These are phyloP conservation scores for Tulasnella sp. DNA, from an alignment of 768 basidiomycete species.

Conservation along the genomic window DNA sequence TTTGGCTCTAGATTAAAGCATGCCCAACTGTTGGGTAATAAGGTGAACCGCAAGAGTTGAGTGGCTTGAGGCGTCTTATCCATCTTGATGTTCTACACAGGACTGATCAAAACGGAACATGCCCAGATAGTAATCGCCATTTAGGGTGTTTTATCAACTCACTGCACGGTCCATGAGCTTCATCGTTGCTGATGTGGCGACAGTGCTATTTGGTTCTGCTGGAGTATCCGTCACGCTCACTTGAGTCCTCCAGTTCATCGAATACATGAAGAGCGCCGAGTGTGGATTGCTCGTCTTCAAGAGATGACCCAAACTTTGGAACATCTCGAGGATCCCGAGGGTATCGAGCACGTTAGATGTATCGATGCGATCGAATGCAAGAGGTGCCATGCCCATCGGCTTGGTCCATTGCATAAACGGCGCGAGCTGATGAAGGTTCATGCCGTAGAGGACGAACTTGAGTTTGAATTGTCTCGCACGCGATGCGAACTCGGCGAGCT, in stretches of 20 bases:
- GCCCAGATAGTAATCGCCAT: too few relatives aligned
- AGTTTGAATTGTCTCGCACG: constrained; percentile 30
- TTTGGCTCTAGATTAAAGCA: too few relatives aligned
- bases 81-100: too few relatives aligned
- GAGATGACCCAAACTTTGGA: constrained; percentile 32
- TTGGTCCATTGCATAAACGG: constrained; percentile 34
- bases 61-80: too few relatives aligned
- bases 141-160: too few relatives aligned
- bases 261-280: constrained; percentile 34
- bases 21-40: too few relatives aligned
- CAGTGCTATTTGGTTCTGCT: too few relatives aligned
- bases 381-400: constrained; percentile 16
- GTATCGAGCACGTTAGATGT: constrained; percentile 39
- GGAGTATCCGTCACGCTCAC: too few relatives aligned
- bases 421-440: constrained; percentile 28
- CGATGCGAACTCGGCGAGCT: constrained; percentile 30
- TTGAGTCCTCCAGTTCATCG: constrained; percentile 37
- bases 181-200: too few relatives aligned
- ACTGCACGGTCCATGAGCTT: too few relatives aligned
- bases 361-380: constrained; percentile 37
- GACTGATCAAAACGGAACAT: too few relatives aligned
- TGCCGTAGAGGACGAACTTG: constrained; percentile 27
- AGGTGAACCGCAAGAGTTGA: too few relatives aligned
- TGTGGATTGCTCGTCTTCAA: constrained; percentile 24
- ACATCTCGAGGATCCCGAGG: constrained; percentile 29